Evolutionary conservation across 2,329 filamentous ascomycete species (phyloP).

Genomic region (Cyanodermella asteris): DNA sequence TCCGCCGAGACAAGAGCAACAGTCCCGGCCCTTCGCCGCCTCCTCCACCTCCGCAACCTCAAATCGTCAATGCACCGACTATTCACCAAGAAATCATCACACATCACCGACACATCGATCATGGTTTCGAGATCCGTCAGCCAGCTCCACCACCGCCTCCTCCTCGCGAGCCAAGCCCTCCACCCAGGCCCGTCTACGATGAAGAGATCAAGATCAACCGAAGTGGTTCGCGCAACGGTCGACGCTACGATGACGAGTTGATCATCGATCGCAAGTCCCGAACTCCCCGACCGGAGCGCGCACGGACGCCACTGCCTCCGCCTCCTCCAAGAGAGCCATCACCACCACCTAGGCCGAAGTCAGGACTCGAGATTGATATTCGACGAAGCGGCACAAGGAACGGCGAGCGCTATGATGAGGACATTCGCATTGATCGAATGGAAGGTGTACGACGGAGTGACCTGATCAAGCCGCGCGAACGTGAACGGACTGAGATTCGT

Average conservation of each 20-base stretch:
- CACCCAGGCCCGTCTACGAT: slow-evolving; percentile 14
- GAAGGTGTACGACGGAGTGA: slow-evolving; percentile 15
- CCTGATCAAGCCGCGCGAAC: slow-evolving; percentile 34
- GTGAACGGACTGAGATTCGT: too few species aligned
- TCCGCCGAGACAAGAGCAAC: slow-evolving; percentile 14
- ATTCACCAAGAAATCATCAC: slow-evolving; percentile 80
- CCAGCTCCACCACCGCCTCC: slow-evolving; percentile 9
- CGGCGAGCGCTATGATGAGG: slow-evolving; percentile 37
- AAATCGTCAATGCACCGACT: slow-evolving; percentile 50
- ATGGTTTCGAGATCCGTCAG: slow-evolving; percentile 24
- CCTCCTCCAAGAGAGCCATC: slow-evolving; percentile 14
- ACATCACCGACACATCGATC: slow-evolving; percentile 69
- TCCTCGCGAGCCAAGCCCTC: slow-evolving; percentile 8
- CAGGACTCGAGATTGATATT: too few species aligned
- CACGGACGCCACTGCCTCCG: slow-evolving; percentile 24
- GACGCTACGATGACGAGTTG: slow-evolving; percentile 42
- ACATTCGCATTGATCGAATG: slow-evolving; percentile 37
- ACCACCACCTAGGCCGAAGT: too few species aligned
- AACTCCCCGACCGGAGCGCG: slow-evolving; percentile 18
- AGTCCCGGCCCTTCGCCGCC: slow-evolving; percentile 17
- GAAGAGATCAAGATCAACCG: slow-evolving; percentile 32
- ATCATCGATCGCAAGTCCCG: slow-evolving; percentile 33
- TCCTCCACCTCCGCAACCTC: slow-evolving; percentile 32
- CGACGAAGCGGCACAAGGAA: slow-evolving; percentile 19
- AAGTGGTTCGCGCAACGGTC: slow-evolving; percentile 21